phyloP scores from a whole-genome alignment of 768 basidiomycete species.

The Russula dissimulans region DNA sequence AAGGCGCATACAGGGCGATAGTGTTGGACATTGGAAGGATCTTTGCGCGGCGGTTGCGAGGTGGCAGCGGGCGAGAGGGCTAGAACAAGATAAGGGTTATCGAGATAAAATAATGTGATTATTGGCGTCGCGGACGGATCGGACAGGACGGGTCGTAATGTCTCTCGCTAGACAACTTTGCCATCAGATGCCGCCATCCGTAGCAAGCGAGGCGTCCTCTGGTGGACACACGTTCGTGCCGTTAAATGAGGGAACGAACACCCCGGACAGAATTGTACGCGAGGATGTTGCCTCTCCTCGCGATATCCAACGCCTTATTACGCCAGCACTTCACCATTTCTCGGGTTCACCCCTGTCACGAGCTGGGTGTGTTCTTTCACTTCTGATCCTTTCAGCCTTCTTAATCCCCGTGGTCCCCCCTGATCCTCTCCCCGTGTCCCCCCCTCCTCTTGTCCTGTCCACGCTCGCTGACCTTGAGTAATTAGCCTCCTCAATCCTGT shows the following conservation, averaged over 20 bases:
- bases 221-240: slow-evolving; percentile 16
- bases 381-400: background rate
- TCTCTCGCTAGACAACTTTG: background rate
- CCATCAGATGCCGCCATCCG: slow-evolving; percentile 7
- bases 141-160: too few relatives aligned
- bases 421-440: background rate
- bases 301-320: slow-evolving; percentile 18
- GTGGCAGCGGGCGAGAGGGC: background rate
- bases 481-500: slow-evolving; percentile 47
- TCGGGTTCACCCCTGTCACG: slow-evolving; percentile 24
- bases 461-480: background rate
- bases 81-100: background rate
- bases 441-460: background rate
- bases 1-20: slow-evolving; percentile 36
- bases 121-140: too few relatives aligned
- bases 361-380: slow-evolving; percentile 26
- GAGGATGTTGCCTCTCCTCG: slow-evolving; percentile 18
- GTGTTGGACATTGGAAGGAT: slow-evolving; percentile 39
- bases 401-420: background rate
- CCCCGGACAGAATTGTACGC: background rate
- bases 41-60: background rate
- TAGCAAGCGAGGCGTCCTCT: slow-evolving; percentile 8
- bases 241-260: background rate
- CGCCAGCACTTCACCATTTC: slow-evolving; percentile 6
- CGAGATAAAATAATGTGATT: background rate